phyloP scores from a whole-genome alignment of 352 stramenopile species.

The Phytophthora idaei region DNA sequence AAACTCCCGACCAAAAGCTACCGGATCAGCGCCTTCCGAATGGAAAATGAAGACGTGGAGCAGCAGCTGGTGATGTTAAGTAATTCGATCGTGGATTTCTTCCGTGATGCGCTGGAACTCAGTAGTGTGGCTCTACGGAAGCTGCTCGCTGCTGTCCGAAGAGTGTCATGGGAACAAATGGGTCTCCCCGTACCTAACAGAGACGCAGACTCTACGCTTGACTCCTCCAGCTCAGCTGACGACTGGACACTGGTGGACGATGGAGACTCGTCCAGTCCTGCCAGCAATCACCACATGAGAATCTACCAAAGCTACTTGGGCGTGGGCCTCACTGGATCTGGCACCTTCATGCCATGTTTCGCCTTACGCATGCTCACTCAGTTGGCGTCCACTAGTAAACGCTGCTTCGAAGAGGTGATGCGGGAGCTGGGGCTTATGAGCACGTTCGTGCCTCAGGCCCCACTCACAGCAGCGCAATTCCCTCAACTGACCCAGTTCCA shows the following conservation, averaged over 20 bases:
- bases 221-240: slow-evolving; percentile 13
- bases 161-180: slow-evolving; percentile 76
- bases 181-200: slow-evolving; percentile 49
- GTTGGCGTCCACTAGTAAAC: slow-evolving; percentile 69
- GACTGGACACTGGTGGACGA: slow-evolving; percentile 37
- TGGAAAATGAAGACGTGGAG: slow-evolving; percentile 88
- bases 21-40: slow-evolving; percentile 69
- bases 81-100: slow-evolving; percentile 88
- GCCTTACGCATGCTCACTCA: slow-evolving; percentile 84
- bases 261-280: slow-evolving; percentile 45
- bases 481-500: slow-evolving; percentile 76
- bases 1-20: slow-evolving; percentile 80
- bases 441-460: slow-evolving; percentile 53
- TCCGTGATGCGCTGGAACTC: slow-evolving; percentile 73
- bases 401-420: slow-evolving; percentile 80
- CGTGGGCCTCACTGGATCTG: slow-evolving; percentile 62
- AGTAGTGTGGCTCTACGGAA: slow-evolving; percentile 61
- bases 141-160: slow-evolving; percentile 65
- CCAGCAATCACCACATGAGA: slow-evolving; percentile 69
- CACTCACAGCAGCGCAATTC: slow-evolving; percentile 49
- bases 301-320: slow-evolving; percentile 86
- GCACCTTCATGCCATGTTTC: slow-evolving; percentile 74
- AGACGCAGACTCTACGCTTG: slow-evolving; percentile 14
- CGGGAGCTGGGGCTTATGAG: slow-evolving; percentile 76
- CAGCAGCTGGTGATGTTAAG: slow-evolving; percentile 87